Evolutionary conservation across 2,329 filamentous ascomycete genomes (phyloP).

Genomic region (Biscogniauxia sp.): DNA sequence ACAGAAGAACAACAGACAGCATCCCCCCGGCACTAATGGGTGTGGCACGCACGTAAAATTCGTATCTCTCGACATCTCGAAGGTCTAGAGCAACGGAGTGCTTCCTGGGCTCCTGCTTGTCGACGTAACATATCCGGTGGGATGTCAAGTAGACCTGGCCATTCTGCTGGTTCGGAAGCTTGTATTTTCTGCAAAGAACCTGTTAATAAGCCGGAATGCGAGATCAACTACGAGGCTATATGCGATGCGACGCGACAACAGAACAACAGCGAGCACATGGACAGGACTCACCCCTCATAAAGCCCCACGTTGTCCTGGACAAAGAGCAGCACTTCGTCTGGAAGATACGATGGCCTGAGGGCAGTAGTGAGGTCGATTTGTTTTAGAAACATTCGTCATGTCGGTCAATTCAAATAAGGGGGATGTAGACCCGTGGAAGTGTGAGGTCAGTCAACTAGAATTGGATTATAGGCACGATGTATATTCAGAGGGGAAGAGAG

Average conservation of each 20-base stretch:
- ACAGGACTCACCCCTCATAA: conserved; percentile 80
- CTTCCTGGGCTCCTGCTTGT: conserved; percentile 79
- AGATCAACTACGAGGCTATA: not conserved
- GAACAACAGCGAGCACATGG: too few relatives aligned
- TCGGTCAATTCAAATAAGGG: conserved; percentile 26
- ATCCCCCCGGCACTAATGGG: not conserved
- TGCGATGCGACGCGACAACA: too few relatives aligned
- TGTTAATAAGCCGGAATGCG: conserved; percentile 2
- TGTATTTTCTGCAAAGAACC: conserved; percentile 72
- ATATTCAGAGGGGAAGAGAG: not conserved
- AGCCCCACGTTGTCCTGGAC: conserved; percentile 96
- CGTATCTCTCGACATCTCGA: conserved; percentile 85
- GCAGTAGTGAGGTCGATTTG: conserved; percentile 94
- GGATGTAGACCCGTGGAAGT: not conserved
- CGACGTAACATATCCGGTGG: conserved; percentile 92
- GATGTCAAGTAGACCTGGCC: conserved; percentile 96
- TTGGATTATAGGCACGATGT: not conserved
- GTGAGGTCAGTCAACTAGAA: not conserved
- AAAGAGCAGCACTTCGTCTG: conserved; percentile 92
- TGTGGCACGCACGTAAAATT: conserved; percentile 69
- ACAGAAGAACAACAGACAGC: not conserved
- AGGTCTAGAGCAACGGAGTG: conserved; percentile 83
- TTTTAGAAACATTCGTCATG: conserved; percentile 94
- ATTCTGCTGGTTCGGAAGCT: conserved; percentile 90
- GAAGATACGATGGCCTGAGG: conserved; percentile 84